These are phyloP conservation scores for Hypomyces rosellus DNA, from an alignment of 2,329 filamentous ascomycete species.

Conservation along the genomic window DNA sequence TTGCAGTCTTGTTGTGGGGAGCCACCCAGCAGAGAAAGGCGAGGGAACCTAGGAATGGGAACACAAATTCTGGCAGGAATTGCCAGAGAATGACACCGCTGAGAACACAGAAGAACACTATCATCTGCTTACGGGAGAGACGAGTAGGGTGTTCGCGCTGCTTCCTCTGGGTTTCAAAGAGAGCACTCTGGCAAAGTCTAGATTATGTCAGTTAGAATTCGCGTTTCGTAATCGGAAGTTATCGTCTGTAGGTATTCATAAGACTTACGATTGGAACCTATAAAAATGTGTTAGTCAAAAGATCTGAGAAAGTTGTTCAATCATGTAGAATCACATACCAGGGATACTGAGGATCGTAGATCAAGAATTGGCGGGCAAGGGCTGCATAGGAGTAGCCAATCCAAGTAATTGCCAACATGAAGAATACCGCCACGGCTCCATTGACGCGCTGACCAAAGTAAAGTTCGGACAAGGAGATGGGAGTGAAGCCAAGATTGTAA, in stretches of 20 bases:
- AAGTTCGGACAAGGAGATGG: slow-evolving; percentile 48
- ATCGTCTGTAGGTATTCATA: too few species aligned
- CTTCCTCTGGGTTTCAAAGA: slow-evolving; percentile 52
- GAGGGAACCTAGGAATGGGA: slow-evolving; percentile 53
- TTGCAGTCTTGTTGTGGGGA: slow-evolving; percentile 49
- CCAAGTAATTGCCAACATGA: slow-evolving; percentile 53
- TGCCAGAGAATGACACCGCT: slow-evolving; percentile 52
- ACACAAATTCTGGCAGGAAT: slow-evolving; percentile 55
- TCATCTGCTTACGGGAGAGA: slow-evolving; percentile 46
- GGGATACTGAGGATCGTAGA: slow-evolving; percentile 47
- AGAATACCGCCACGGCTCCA: slow-evolving; percentile 49
- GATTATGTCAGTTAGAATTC: neutral
- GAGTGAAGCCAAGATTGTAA: slow-evolving; percentile 44
- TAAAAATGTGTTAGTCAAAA: neutral
- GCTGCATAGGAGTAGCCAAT: slow-evolving; percentile 54
- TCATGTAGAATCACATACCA: slow-evolving; percentile 8
- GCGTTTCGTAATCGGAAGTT: neutral
- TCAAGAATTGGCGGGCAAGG: slow-evolving; percentile 48
- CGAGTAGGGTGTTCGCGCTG: slow-evolving; percentile 44
- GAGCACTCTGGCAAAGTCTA: slow-evolving; percentile 45
- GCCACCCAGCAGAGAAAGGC: slow-evolving; percentile 60
- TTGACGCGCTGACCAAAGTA: slow-evolving; percentile 50
- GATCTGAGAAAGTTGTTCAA: neutral
- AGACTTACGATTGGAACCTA: slow-evolving; percentile 35
- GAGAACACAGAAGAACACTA: slow-evolving; percentile 49